A percentile compares a stretch with the other conserved stretches of the same genome.
Conservation (phyloP, 805 yeast species). For the Candida argentea region DNA sequence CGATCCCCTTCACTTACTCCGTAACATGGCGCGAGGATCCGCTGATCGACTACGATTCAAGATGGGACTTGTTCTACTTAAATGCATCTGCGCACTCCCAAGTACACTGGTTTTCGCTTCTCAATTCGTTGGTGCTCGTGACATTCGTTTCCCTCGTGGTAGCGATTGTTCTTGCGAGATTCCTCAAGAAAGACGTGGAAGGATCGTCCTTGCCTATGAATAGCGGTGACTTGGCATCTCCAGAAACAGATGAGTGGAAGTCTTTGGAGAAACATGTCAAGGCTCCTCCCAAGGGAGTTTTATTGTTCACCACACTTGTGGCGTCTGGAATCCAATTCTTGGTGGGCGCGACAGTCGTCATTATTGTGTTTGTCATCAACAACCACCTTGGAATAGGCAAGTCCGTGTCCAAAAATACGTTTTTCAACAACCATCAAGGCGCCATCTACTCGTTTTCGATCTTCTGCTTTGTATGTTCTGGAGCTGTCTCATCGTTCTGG, state of each 20-base stretch:
- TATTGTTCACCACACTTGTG: conserved; percentile 44
- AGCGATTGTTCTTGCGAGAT: conserved; percentile 49
- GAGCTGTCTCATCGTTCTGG: conserved; percentile 62
- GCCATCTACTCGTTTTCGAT: conserved; percentile 55
- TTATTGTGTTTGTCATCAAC: conserved; percentile 38
- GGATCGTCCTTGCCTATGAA: conserved; percentile 7
- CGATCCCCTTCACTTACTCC: conserved; percentile 72
- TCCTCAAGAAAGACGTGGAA: conserved; percentile 42
- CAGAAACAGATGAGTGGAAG: conserved; percentile 33
- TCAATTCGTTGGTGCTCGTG: conserved; percentile 61
- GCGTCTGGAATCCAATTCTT: conserved; percentile 71
- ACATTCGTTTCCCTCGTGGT: conserved; percentile 53
- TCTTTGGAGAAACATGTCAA: conserved; percentile 43
- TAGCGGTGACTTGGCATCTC: conserved; percentile 2
- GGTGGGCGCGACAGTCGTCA: conserved; percentile 53
- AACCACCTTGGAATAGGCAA: conserved; percentile 15
- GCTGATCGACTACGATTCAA: conserved; percentile 48
- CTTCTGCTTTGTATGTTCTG: conserved; percentile 54
- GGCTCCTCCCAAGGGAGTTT: conserved; percentile 38
- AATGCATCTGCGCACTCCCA: conserved; percentile 38
- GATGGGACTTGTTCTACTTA: conserved; percentile 67
- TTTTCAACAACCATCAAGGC: conserved; percentile 59
- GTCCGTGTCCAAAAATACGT: conserved; percentile 34
- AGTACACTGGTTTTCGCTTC: conserved; percentile 70
- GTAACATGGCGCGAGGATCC: conserved; percentile 83